Conservation (phyloP, 139 green algal genomes). For the Chlorella sorokiniana region DNA sequence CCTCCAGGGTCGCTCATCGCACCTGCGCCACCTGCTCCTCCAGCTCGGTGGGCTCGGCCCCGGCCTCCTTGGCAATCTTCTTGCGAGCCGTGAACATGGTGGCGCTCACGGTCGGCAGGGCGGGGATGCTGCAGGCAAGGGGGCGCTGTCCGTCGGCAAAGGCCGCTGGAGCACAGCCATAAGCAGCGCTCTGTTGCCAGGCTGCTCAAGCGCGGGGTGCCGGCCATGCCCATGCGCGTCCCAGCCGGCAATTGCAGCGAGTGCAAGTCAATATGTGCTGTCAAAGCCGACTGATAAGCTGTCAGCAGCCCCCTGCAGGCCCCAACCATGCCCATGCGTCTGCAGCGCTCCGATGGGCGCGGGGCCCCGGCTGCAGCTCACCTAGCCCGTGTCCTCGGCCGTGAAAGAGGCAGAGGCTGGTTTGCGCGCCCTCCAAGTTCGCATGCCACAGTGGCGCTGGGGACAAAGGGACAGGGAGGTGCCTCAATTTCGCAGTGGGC, state of each 20-base stretch:
- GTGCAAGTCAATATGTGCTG: neutral
- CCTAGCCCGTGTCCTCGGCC: neutral
- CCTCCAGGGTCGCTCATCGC: neutral
- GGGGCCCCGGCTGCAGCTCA: neutral
- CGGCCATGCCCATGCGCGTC: neutral
- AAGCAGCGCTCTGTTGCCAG: too few relatives aligned
- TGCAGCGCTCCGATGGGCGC: neutral
- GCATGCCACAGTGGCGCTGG: too few relatives aligned
- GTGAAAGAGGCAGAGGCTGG: neutral
- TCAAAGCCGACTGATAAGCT: neutral
- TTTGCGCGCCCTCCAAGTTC: too few relatives aligned
- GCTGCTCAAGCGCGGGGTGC: too few relatives aligned
- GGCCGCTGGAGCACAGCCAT: neutral
- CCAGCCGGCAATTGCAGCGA: too few relatives aligned
- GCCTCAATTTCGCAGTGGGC: too few relatives aligned
- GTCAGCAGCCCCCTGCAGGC: neutral
- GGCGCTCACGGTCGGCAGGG: constrained; percentile 23
- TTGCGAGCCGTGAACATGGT: constrained; percentile 78
- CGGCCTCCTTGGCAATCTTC: constrained; percentile 99
- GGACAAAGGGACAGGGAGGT: too few relatives aligned
- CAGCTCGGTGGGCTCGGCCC: constrained; percentile 90
- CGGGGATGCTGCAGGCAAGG: neutral
- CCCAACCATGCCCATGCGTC: neutral
- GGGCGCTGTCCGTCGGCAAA: neutral
- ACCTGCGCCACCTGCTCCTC: constrained; percentile 98